A percentile compares a stretch with the other conserved stretches of the same genome.
phyloP scores from a whole-genome alignment of 345 rosid species.

The Gossypium turneri region DNA sequence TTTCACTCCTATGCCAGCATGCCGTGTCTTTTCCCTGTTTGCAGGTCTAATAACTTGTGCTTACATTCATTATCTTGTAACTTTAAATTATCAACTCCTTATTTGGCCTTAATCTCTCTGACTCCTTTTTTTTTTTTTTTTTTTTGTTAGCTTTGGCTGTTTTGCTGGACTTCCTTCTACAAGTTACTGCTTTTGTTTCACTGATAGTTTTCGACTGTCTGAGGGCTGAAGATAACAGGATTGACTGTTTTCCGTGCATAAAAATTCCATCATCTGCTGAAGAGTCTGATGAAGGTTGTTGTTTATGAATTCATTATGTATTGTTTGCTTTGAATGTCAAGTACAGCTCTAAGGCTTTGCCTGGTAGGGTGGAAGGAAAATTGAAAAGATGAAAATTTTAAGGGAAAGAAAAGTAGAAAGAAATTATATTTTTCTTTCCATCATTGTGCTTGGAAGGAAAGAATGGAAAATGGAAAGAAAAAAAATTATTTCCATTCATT shows the following conservation, averaged over 20 bases:
- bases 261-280: conserved; percentile 47
- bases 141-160: conserved; percentile 81
- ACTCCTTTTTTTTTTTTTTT: background rate
- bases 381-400: background rate
- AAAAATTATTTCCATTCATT: background rate
- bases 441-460: background rate
- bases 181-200: conserved; percentile 96
- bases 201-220: conserved; percentile 81
- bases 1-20: conserved; percentile 95
- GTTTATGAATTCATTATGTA: background rate
- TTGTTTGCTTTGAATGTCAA: background rate
- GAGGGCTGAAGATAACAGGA: conserved; percentile 69
- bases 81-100: background rate
- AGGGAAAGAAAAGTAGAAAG: background rate
- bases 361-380: background rate
- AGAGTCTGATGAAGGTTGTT: conserved; percentile 62
- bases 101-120: background rate
- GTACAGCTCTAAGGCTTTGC: background rate
- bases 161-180: conserved; percentile 89
- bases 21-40: conserved; percentile 95
- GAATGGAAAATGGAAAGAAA: too few species aligned
- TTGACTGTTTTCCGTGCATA: conserved; percentile 90
- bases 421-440: background rate
- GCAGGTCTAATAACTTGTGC: conserved; percentile 55
- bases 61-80: background rate